Percentiles rank a stretch among this genome's conserved stretches.
phyloP scores from a whole-genome alignment of 805 yeast genomes.

The Ogataea thermomethanolica region DNA sequence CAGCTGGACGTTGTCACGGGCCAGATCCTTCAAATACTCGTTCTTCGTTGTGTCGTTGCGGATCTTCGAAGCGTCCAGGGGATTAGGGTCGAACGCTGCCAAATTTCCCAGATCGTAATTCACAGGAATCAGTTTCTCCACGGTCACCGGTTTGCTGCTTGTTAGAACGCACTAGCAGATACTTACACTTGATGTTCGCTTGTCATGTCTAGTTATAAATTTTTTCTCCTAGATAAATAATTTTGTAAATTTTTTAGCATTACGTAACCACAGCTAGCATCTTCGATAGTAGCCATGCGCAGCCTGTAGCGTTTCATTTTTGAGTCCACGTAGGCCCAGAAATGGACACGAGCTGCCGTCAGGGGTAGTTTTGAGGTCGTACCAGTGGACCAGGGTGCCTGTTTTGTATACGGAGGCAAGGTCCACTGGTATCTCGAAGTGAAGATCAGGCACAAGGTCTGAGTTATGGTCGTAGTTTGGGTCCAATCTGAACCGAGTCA shows the following conservation, averaged over 20 bases:
- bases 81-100: conserved; percentile 86
- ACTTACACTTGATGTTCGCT: conserved; percentile 21
- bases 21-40: conserved; percentile 54
- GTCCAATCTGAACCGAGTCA: conserved; percentile 10
- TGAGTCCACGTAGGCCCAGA: conserved; percentile 14
- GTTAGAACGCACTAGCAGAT: conserved; percentile 3
- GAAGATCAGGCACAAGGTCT: conserved; percentile 12
- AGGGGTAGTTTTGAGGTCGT: conserved; percentile 1
- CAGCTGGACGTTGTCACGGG: conserved; percentile 92
- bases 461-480: conserved; percentile 2
- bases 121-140: conserved; percentile 88
- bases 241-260: not conserved
- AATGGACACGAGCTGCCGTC: conserved; percentile 10
- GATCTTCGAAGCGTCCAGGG: conserved; percentile 62
- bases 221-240: conserved; percentile 2
- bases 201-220: conserved; percentile 9
- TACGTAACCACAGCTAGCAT: not conserved
- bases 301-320: conserved; percentile 4
- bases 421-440: conserved; percentile 13
- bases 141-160: conserved; percentile 67
- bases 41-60: conserved; percentile 56
- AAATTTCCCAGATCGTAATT: conserved; percentile 86
- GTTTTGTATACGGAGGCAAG: conserved; percentile 8
- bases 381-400: conserved; percentile 17
- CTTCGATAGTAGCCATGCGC: conserved; percentile 8